phyloP scores from a whole-genome alignment of 768 basidiomycete genomes.

The Polyporus arcularius region DNA sequence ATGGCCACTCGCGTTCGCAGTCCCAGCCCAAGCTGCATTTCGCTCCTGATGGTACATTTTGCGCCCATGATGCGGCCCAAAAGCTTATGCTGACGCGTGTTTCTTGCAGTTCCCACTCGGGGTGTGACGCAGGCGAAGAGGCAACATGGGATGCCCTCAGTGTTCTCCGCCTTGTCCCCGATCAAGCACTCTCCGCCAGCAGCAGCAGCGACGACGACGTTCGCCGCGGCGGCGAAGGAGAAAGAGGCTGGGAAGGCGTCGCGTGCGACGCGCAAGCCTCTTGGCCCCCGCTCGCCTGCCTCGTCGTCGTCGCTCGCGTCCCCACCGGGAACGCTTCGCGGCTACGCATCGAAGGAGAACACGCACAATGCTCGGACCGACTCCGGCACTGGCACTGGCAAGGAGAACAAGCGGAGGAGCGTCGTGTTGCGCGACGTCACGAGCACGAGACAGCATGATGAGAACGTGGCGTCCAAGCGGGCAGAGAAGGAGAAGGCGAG shows the following conservation, averaged over 20 bases:
- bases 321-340: constrained; percentile 16
- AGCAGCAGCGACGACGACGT: neutral
- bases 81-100: neutral
- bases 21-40: constrained; percentile 38
- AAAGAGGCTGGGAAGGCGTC: constrained; percentile 14
- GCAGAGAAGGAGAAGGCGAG: constrained; percentile 2
- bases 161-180: constrained; percentile 25
- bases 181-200: constrained; percentile 22
- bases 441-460: constrained; percentile 9
- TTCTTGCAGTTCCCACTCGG: constrained; percentile 22
- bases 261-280: constrained; percentile 26
- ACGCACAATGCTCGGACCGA: constrained; percentile 5
- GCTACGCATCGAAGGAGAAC: constrained; percentile 19
- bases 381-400: constrained; percentile 15
- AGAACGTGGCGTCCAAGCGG: constrained; percentile 5
- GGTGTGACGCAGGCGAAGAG: constrained; percentile 13
- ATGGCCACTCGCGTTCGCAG: constrained; percentile 27
- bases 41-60: constrained; percentile 20
- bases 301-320: constrained; percentile 9
- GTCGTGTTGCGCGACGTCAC: constrained; percentile 22
- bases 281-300: constrained; percentile 28
- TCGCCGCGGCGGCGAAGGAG: constrained; percentile 16
- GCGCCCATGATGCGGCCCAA: neutral
- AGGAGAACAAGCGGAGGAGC: constrained; percentile 17
- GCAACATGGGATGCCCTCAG: constrained; percentile 12